These are phyloP conservation scores for Crinitomyces ghanaensis DNA, from an alignment of 805 yeast genomes.

Conservation along the genomic window DNA sequence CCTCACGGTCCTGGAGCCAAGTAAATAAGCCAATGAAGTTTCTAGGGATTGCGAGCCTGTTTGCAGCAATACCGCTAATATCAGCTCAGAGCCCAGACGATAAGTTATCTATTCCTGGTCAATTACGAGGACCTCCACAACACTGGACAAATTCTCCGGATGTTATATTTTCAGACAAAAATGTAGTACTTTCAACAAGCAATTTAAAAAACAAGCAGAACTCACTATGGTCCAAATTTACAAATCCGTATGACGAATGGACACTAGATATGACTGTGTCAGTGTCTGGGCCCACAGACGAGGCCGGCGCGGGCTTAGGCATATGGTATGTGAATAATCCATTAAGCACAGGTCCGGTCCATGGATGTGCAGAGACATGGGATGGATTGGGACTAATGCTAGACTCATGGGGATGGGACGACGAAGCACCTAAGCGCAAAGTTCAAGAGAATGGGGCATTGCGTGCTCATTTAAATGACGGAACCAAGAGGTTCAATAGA, in stretches of 20 bases:
- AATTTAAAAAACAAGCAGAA: no score
- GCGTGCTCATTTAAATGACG: constrained; percentile 32
- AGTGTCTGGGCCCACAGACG: constrained; percentile 22
- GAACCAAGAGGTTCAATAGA: constrained; percentile 19
- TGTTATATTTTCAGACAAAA: no score
- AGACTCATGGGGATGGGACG: constrained; percentile 24
- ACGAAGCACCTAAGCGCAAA: constrained; percentile 8
- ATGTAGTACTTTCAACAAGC: no score
- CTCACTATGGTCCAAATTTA: constrained; percentile 24
- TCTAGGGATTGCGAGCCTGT: no score
- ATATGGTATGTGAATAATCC: constrained; percentile 26
- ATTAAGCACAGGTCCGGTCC: constrained; percentile 24
- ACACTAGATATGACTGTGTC: constrained; percentile 24
- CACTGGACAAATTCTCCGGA: no score
- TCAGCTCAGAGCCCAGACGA: no score
- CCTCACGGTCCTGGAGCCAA: no score
- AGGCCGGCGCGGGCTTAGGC: constrained; percentile 28
- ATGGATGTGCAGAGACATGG: constrained; percentile 29
- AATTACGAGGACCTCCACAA: no score
- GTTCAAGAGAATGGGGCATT: constrained; percentile 19
- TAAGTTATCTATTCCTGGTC: no score
- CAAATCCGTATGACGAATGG: constrained; percentile 25
- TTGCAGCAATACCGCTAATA: no score
- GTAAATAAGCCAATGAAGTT: no score
- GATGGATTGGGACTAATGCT: constrained; percentile 31